Conservation (phyloP, 257 asterid species). For the Buddleja alternifolia region DNA sequence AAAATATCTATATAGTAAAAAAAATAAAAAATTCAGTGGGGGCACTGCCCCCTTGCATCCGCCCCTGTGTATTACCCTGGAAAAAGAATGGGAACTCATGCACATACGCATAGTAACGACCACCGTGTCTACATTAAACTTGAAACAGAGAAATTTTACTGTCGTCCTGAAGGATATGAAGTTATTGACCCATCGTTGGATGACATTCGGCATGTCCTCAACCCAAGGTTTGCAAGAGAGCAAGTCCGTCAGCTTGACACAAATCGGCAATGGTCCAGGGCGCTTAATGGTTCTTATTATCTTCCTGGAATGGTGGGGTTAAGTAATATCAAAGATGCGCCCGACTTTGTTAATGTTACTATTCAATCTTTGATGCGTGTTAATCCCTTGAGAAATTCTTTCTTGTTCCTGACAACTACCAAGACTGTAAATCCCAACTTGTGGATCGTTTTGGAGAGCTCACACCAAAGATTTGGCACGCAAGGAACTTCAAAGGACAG, state of each 20-base stretch:
- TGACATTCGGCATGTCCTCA: conserved; percentile 89
- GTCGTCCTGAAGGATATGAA: conserved; percentile 99
- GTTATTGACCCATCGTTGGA: conserved; percentile 88
- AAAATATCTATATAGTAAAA: too few relatives aligned
- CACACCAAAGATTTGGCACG: conserved; percentile 86
- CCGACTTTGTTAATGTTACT: conserved; percentile 94
- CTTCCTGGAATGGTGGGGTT: conserved; percentile 99
- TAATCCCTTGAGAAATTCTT: conserved; percentile 97
- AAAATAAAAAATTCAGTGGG: too few relatives aligned
- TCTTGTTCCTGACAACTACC: conserved; percentile 89
- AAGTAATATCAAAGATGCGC: conserved; percentile 91
- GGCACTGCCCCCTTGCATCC: too few relatives aligned
- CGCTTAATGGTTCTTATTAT: conserved; percentile 98
- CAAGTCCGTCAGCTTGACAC: conserved; percentile 79
- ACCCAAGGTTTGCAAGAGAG: conserved; percentile 86
- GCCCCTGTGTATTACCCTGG: too few relatives aligned
- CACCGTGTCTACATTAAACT: conserved; percentile 97
- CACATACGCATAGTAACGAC: conserved; percentile 95
- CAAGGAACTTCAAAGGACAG: too few relatives aligned
- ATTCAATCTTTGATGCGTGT: conserved; percentile 98
- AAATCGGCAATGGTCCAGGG: conserved; percentile 93
- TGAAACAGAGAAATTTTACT: conserved; percentile 86
- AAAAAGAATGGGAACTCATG: conserved; percentile 92
- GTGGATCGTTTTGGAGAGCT: conserved; percentile 98
- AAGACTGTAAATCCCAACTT: conserved; percentile 80